Conservation (phyloP, 768 basidiomycete genomes). For the Suillus clintonianus region DNA sequence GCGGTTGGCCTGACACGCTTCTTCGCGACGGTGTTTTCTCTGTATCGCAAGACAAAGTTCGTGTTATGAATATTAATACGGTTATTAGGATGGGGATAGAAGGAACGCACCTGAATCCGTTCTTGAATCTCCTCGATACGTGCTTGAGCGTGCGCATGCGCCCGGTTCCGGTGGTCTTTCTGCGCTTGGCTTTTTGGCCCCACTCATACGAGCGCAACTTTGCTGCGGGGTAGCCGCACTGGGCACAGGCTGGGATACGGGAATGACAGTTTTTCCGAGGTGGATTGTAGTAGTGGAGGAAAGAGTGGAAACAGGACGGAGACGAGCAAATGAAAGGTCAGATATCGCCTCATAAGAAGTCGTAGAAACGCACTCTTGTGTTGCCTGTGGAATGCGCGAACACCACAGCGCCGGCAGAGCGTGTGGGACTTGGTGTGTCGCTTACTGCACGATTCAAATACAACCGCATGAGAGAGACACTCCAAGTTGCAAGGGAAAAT, state of each 20-base stretch:
- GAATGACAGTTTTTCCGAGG: slow-evolving; percentile 3
- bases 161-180: slow-evolving; percentile 99
- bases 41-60: slow-evolving; percentile 27
- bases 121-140: slow-evolving; percentile 97
- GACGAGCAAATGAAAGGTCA: not conserved
- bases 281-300: not conserved
- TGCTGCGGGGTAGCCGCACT: slow-evolving; percentile 95
- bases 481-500: not conserved
- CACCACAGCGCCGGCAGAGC: slow-evolving; percentile 95
- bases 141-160: slow-evolving; percentile 92
- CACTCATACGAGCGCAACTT: slow-evolving; percentile 96
- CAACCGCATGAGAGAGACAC: not conserved
- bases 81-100: not conserved
- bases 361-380: slow-evolving; percentile 77
- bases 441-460: slow-evolving; percentile 59
- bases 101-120: slow-evolving; percentile 81
- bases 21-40: slow-evolving; percentile 90
- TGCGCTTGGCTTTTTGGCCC: slow-evolving; percentile 98
- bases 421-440: slow-evolving; percentile 97
- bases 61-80: not conserved
- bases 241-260: slow-evolving; percentile 71
- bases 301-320: not conserved
- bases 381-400: slow-evolving; percentile 96
- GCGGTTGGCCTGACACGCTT: slow-evolving; percentile 70
- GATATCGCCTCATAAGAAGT: too few species aligned